Evolutionary conservation across 208 protist genomes (phyloP).

Genomic region (Zelonia costaricensis): DNA sequence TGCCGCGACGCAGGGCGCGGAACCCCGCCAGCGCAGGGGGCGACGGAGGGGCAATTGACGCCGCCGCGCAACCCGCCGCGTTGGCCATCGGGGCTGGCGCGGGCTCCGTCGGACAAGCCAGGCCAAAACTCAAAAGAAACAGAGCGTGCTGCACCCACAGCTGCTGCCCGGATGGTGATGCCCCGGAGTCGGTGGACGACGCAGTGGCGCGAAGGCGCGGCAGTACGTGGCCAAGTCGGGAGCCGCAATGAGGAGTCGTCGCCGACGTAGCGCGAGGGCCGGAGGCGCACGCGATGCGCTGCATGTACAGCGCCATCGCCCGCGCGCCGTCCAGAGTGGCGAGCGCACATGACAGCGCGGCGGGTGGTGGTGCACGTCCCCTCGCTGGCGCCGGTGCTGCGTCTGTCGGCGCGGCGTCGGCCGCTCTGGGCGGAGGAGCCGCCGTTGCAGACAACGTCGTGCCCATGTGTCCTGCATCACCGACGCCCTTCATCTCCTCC

Average conservation of each 20-base stretch:
- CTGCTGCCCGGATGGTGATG: neutral
- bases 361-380: too few relatives aligned
- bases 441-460: too few relatives aligned
- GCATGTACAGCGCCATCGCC: slow-evolving; percentile 33
- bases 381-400: too few relatives aligned
- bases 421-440: too few relatives aligned
- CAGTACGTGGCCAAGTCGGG: too few relatives aligned
- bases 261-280: neutral
- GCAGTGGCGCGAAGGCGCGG: neutral
- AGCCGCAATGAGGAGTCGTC: neutral
- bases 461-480: too few relatives aligned
- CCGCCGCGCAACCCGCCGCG: too few relatives aligned
- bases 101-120: neutral
- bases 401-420: neutral
- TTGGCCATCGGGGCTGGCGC: too few relatives aligned
- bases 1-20: slow-evolving; percentile 11
- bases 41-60: neutral
- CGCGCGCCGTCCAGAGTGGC: slow-evolving; percentile 4
- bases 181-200: neutral
- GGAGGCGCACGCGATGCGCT: slow-evolving; percentile 4
- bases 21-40: slow-evolving; percentile 17
- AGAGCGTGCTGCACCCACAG: slow-evolving; percentile 50
- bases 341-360: neutral
- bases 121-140: slow-evolving; percentile 44
- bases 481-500: too few relatives aligned